A percentile compares a stretch with the other conserved stretches of the same genome.
These are phyloP conservation scores for Stephanodiscus minutulus DNA, from an alignment of 108 stramenopile species.

Conservation along the genomic window DNA sequence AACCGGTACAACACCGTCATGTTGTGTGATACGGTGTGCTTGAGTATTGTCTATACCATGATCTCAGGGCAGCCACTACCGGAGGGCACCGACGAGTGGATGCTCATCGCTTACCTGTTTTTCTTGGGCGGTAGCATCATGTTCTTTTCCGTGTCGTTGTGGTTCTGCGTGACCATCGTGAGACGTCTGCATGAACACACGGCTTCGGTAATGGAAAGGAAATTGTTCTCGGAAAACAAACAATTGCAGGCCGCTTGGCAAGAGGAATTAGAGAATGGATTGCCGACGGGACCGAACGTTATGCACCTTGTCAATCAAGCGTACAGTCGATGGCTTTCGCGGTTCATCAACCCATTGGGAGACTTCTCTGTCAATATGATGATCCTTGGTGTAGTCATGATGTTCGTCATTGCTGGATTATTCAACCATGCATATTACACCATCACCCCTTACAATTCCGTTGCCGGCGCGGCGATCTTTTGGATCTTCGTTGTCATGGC, in stretches of 20 bases:
- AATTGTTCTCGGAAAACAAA: conserved; percentile 34
- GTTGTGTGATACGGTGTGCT: conserved; percentile 44
- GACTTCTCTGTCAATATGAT: conserved; percentile 31
- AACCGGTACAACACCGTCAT: conserved; percentile 49
- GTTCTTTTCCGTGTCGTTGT: conserved; percentile 33
- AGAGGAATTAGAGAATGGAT: conserved; percentile 22
- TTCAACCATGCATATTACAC: conserved; percentile 22
- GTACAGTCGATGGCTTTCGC: conserved; percentile 36
- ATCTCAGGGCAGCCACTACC: conserved; percentile 25
- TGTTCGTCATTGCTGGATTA: conserved; percentile 39
- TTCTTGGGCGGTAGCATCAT: conserved; percentile 25
- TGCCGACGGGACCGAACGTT: conserved; percentile 34
- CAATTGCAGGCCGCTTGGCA: conserved; percentile 41
- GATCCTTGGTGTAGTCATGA: conserved; percentile 30
- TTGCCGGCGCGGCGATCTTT: conserved; percentile 25
- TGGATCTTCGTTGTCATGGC: conserved; percentile 31
- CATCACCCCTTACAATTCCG: conserved; percentile 16
- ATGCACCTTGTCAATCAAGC: conserved; percentile 39
- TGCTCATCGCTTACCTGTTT: conserved; percentile 25
- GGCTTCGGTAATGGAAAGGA: conserved; percentile 39
- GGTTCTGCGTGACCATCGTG: conserved; percentile 30
- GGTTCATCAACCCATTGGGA: conserved; percentile 32
- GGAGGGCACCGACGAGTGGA: conserved; percentile 8
- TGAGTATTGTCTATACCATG: conserved; percentile 29
- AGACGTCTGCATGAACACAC: conserved; percentile 48